Base-by-base conservation (phyloP, 306 rosid genomes). In the Trifolium fragiferum region DNA sequence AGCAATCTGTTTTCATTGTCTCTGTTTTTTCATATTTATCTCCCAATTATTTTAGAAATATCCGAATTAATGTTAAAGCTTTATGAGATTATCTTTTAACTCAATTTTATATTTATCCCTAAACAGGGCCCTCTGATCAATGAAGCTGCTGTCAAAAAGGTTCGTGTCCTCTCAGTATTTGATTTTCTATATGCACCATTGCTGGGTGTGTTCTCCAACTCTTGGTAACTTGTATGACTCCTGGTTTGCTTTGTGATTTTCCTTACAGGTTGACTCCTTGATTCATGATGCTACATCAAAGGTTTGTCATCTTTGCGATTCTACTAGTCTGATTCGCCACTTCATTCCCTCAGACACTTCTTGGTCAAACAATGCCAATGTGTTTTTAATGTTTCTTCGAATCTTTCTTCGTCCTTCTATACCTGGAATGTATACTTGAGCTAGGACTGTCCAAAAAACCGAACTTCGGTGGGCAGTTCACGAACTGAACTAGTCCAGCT, bases 141-240 rank as follows among this genome's bases (percentile, higher is more conserved):
- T 79, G 99, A 94, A 84, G 97, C 99, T 77, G 99, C 99, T 38
- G 96, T 94, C 0, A 46, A 86, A 65, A 94, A 94, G 99, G 99
- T 93, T 74, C 68, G 67, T 77, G 21, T 50, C 54, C 75, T 72
- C 50, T 44, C 53, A n/a, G 55, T 73, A 72, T 70, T 74, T 69
- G 50, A 38, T 44, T 66, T 76, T 81, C 41, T 67, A 37, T 62
- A 15, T 68, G 73, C 74, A 16, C 54, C 27, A 19, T 43, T 70
- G 37, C 21, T 10, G 57, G 76, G 60, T 25, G 41, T 70, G 33
- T 60, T 75, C 32, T 70, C 32, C 69, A 67, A 46, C 62, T 64
- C 41, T 32, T 18, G 21, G 14, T 30, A 32, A 62, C 68, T 18
- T 51, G 19, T 50, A 15, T 75, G 54, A 50, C 69, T 25, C 65